Percentiles rank a stretch among this genome's conserved stretches.
Conservation (phyloP, 768 basidiomycete species). For the Trametes meyenii region DNA sequence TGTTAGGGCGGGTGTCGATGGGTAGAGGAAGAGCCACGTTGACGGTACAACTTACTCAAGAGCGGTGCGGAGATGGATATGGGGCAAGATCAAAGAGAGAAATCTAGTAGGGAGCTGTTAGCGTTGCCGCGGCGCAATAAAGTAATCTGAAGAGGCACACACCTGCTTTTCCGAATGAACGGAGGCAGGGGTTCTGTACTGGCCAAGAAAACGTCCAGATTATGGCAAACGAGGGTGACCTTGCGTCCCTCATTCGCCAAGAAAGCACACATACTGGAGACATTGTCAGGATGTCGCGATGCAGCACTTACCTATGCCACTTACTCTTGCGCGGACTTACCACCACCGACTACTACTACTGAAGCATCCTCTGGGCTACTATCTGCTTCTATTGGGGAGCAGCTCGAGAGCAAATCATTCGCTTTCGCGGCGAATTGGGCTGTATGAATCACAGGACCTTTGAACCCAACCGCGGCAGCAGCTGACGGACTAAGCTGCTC, state of each 20-base stretch:
- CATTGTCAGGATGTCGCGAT: background rate
- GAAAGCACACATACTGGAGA: conserved; percentile 39
- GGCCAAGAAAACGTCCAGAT: conserved; percentile 53
- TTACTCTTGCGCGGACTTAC: conserved; percentile 68
- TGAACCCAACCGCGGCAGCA: conserved; percentile 45
- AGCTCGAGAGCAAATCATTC: conserved; percentile 43
- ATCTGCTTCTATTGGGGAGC: background rate
- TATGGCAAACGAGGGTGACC: conserved; percentile 55
- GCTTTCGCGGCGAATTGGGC: conserved; percentile 46
- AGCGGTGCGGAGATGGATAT: conserved; percentile 50
- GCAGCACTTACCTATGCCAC: conserved; percentile 4
- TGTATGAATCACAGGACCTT: conserved; percentile 51
- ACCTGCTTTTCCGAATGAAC: conserved; percentile 65
- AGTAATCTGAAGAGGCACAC: background rate
- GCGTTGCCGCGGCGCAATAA: background rate
- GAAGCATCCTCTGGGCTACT: conserved; percentile 29
- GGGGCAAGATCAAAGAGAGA: conserved; percentile 51
- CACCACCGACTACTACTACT: conserved; percentile 60
- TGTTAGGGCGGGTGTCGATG: background rate
- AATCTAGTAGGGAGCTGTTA: conserved; percentile 38
- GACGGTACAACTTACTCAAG: conserved; percentile 50
- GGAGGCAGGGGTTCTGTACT: conserved; percentile 49
- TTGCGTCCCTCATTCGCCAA: conserved; percentile 50
- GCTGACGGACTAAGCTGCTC: conserved; percentile 39
- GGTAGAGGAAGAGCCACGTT: background rate